Evolutionary conservation across 176 grass and related monocot genomes (phyloP).

Genomic region (Coix lacrymajobi): DNA sequence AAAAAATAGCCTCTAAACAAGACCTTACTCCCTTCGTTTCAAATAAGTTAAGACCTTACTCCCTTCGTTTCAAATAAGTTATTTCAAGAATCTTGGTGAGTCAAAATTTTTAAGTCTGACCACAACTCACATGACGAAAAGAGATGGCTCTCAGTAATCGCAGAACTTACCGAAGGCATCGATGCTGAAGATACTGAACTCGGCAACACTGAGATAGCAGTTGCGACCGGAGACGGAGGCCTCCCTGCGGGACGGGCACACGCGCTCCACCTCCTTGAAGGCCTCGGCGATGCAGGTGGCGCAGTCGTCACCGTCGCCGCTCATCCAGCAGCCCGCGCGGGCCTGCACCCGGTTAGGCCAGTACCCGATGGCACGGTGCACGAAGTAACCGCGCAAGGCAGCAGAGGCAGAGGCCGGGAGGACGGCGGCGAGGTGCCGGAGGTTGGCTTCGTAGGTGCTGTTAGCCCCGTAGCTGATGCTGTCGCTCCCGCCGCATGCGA

Average conservation of each 20-base stretch:
- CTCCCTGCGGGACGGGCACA: background rate
- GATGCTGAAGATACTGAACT: background rate
- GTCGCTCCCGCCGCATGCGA: background rate
- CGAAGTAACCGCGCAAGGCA: background rate
- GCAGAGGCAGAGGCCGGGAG: background rate
- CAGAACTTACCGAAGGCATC: background rate
- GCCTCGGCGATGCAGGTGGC: slow-evolving; percentile 17
- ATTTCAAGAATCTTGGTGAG: too few relatives aligned
- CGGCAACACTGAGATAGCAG: background rate
- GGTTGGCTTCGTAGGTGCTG: slow-evolving; percentile 26
- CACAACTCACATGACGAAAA: too few relatives aligned
- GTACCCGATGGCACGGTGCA: background rate
- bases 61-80: too few relatives aligned
- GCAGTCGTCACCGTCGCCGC: background rate
- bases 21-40: too few relatives aligned
- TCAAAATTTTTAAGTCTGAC: too few relatives aligned
- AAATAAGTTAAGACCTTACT: too few relatives aligned
- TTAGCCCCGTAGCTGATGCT: background rate
- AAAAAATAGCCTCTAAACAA: too few relatives aligned
- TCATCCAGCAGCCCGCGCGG: background rate
- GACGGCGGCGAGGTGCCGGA: slow-evolving; percentile 13
- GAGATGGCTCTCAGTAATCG: background rate
- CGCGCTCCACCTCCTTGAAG: slow-evolving; percentile 7
- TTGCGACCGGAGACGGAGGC: background rate
- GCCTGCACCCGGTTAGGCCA: background rate